Conservation (phyloP, 441 rosid genomes). For the Eugenia klotzschiana region DNA sequence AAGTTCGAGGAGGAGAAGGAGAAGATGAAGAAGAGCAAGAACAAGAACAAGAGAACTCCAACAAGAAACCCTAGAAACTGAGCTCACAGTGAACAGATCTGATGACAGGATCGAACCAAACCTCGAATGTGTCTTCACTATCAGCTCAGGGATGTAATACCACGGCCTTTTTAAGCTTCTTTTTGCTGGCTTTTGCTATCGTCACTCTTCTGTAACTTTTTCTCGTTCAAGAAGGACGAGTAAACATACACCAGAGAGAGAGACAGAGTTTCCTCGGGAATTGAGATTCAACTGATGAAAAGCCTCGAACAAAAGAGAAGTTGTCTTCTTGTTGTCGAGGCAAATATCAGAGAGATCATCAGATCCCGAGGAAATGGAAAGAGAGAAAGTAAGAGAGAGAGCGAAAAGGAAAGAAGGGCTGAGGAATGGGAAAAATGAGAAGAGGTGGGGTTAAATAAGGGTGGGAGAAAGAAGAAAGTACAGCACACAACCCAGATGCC, state of each 20-base stretch:
- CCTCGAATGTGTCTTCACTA: background rate
- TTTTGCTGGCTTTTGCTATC: background rate
- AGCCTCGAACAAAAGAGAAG: background rate
- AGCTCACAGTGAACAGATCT: slow-evolving; percentile 2
- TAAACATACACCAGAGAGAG: background rate
- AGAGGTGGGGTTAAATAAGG: slow-evolving; percentile 57
- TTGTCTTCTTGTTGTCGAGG: slow-evolving; percentile 10
- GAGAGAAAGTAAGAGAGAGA: slow-evolving; percentile 7
- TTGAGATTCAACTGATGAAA: slow-evolving; percentile 17
- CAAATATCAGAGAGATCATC: slow-evolving; percentile 10
- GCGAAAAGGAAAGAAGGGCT: background rate
- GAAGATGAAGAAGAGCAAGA: background rate
- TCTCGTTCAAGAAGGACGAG: background rate
- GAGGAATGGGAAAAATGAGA: slow-evolving; percentile 36
- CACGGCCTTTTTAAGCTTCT: background rate
- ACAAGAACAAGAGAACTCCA: background rate
- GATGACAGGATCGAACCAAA: background rate
- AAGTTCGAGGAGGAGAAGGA: background rate
- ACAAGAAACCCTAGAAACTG: background rate
- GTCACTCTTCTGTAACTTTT: background rate
- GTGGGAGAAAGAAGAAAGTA: slow-evolving; percentile 10
- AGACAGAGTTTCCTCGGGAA: slow-evolving; percentile 29
- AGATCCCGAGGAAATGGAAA: slow-evolving; percentile 37
- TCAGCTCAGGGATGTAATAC: background rate
- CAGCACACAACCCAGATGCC: background rate